Percentiles rank a stretch among this genome's conserved stretches.
Evolutionary conservation across 2,329 filamentous ascomycete species (phyloP).

Genomic region (Chaetomium olivaceum): DNA sequence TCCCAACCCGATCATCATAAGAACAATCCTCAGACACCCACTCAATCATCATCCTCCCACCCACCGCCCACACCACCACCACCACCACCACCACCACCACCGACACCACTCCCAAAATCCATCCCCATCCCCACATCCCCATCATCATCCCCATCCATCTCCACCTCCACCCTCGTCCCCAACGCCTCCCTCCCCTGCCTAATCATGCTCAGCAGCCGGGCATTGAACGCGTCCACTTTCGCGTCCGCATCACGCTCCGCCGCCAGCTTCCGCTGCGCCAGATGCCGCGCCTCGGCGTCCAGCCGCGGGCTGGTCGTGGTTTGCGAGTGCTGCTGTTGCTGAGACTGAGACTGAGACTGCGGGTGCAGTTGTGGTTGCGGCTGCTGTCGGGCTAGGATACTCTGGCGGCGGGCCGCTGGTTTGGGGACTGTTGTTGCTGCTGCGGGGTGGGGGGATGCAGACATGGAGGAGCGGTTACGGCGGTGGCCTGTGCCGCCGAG

Average conservation of each 20-base stretch:
- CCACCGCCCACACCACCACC: neutral
- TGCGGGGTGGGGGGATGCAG: constrained; percentile 35
- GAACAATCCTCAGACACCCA: neutral
- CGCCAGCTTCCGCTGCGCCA: constrained; percentile 69
- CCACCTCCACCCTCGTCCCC: constrained; percentile 70
- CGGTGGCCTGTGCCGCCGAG: constrained; percentile 38
- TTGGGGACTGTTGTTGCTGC: constrained; percentile 29
- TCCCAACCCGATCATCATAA: neutral
- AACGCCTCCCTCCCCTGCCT: constrained; percentile 84
- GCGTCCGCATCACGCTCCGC: constrained; percentile 79
- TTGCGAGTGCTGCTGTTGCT: neutral
- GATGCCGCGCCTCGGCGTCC: constrained; percentile 67
- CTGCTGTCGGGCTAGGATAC: neutral
- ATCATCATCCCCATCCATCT: constrained; percentile 59
- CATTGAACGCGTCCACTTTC: constrained; percentile 76
- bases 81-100: neutral
- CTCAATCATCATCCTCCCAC: constrained; percentile 20
- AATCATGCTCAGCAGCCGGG: constrained; percentile 81
- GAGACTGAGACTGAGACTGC: neutral
- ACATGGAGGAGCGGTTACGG: constrained; percentile 49
- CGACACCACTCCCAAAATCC: neutral
- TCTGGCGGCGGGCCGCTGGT: constrained; percentile 18
- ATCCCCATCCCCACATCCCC: constrained; percentile 67
- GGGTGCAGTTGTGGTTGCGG: neutral
- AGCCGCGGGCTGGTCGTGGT: constrained; percentile 52